A percentile compares a stretch with the other conserved stretches of the same genome.
phyloP scores from a whole-genome alignment of 495 filamentous ascomycete species.

The Aspergillus heteromorphus region DNA sequence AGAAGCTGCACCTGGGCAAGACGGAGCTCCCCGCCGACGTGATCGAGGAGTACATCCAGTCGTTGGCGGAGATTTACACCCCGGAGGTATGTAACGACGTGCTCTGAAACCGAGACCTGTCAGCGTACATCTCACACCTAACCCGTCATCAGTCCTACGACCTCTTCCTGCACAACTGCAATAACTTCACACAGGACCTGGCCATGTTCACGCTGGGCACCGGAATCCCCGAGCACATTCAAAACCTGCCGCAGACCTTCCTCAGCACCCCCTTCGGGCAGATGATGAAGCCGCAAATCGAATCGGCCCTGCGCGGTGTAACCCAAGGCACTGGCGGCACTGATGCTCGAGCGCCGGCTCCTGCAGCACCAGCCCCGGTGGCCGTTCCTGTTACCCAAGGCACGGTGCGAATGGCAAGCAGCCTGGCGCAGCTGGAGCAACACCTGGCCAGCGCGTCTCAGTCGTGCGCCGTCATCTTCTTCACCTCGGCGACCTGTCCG shows the following conservation, averaged over 20 bases:
- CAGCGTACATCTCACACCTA: not conserved
- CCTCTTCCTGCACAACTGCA: constrained; percentile 89
- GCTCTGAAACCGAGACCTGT: not conserved
- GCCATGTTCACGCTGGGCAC: constrained; percentile 85
- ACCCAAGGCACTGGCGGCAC: constrained; percentile 47
- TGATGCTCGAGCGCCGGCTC: constrained; percentile 18
- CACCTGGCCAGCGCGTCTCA: constrained; percentile 53
- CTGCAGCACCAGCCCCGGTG: constrained; percentile 14
- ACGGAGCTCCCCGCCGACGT: constrained; percentile 79
- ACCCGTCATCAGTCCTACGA: constrained; percentile 69
- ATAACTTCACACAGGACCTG: constrained; percentile 96
- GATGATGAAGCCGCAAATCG: constrained; percentile 81
- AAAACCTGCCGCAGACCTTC: constrained; percentile 79
- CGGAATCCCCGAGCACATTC: constrained; percentile 83
- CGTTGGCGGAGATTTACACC: constrained; percentile 75
- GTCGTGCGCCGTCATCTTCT: constrained; percentile 81
- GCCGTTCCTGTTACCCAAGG: constrained; percentile 7
- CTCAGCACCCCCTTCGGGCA: constrained; percentile 86
- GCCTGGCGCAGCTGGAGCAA: constrained; percentile 53
- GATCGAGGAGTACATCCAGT: constrained; percentile 84
- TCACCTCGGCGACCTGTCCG: constrained; percentile 81
- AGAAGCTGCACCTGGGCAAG: constrained; percentile 64
- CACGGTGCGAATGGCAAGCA: constrained; percentile 47
- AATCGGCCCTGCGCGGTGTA: constrained; percentile 63
- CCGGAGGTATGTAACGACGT: constrained; percentile 52